Percentiles rank a stretch among this genome's conserved stretches.
Evolutionary conservation across 2,329 filamentous ascomycete genomes (phyloP).

Genomic region (Diaporthe capsici): DNA sequence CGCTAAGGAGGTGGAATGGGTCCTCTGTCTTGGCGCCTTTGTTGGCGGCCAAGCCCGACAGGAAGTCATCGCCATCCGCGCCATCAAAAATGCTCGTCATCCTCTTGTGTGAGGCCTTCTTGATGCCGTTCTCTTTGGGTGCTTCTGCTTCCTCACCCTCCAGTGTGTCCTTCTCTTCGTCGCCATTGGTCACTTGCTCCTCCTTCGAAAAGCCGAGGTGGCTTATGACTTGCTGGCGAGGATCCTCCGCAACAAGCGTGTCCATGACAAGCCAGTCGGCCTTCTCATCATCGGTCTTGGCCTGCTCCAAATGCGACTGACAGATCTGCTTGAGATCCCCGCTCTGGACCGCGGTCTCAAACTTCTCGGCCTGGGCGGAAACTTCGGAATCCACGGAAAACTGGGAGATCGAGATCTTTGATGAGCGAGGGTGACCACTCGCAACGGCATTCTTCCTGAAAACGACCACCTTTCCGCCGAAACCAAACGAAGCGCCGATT

Average conservation of each 20-base stretch:
- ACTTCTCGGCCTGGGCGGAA: slow-evolving; percentile 86
- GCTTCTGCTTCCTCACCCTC: slow-evolving; percentile 22
- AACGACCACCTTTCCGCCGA: slow-evolving; percentile 91
- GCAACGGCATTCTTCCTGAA: slow-evolving; percentile 73
- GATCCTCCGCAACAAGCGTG: slow-evolving; percentile 86
- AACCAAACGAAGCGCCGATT: slow-evolving; percentile 90
- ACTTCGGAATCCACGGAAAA: slow-evolving; percentile 91
- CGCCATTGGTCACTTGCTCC: slow-evolving; percentile 63
- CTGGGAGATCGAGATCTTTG: slow-evolving; percentile 86
- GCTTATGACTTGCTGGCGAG: slow-evolving; percentile 87
- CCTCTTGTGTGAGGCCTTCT: slow-evolving; percentile 69
- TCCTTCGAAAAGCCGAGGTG: slow-evolving; percentile 88
- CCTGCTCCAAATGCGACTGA: slow-evolving; percentile 80
- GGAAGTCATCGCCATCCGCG: slow-evolving; percentile 84
- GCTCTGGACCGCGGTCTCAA: slow-evolving; percentile 84
- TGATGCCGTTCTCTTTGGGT: slow-evolving; percentile 40
- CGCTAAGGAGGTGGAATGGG: slow-evolving; percentile 90
- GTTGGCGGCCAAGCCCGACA: slow-evolving; percentile 86
- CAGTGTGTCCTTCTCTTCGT: slow-evolving; percentile 50
- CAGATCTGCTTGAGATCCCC: slow-evolving; percentile 86
- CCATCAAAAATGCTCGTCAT: slow-evolving; percentile 87
- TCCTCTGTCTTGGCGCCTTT: slow-evolving; percentile 95
- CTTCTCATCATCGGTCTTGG: slow-evolving; percentile 90
- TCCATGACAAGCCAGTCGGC: slow-evolving; percentile 96
- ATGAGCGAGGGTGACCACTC: slow-evolving; percentile 75